Evolutionary conservation across 495 filamentous ascomycete genomes (phyloP).

Genomic region (Darksidea phi): DNA sequence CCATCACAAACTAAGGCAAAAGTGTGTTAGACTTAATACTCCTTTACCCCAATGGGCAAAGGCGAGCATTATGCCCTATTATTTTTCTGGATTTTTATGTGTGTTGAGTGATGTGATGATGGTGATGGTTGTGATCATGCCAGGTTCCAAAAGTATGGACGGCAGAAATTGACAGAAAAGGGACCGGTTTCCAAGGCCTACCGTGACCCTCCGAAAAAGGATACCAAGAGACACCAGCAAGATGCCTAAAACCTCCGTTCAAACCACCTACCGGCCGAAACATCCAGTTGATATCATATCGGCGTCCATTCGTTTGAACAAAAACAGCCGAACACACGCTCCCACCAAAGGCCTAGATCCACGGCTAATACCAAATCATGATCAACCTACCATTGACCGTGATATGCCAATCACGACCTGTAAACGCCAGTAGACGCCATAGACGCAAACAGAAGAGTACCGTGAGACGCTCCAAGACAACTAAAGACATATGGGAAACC

Average conservation of each 20-base stretch:
- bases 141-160: neutral
- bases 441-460: too few relatives aligned
- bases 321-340: too few relatives aligned
- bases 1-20: neutral
- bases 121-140: neutral
- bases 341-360: too few relatives aligned
- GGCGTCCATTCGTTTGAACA: too few relatives aligned
- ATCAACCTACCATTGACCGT: too few relatives aligned
- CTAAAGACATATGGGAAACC: neutral
- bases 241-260: neutral
- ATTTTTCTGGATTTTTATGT: constrained; percentile 16
- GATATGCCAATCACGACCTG: too few relatives aligned
- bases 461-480: neutral
- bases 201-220: neutral
- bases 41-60: constrained; percentile 11
- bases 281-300: neutral
- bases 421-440: too few relatives aligned
- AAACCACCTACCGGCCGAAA: neutral
- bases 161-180: constrained; percentile 4
- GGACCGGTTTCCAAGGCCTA: neutral
- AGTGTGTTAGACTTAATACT: constrained; percentile 13
- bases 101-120: neutral
- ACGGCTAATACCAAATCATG: too few relatives aligned
- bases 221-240: neutral
- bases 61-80: constrained; percentile 19